Evolutionary conservation across 2,329 filamentous ascomycete species (phyloP).

Genomic region (Ophiocordyceps australis): DNA sequence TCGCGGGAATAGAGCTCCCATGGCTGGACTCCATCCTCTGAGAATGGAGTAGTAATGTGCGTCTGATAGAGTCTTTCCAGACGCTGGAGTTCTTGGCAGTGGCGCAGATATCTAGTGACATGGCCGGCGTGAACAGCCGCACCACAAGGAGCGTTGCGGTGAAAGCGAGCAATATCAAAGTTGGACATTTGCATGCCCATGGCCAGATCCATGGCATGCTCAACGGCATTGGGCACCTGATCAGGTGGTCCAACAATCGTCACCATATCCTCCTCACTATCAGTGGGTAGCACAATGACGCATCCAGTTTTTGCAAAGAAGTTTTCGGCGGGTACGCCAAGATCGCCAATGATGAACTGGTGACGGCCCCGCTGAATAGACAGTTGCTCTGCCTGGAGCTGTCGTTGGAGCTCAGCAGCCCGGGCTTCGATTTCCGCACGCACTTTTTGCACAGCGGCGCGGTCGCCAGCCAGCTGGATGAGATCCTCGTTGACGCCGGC

Average conservation of each 20-base stretch:
- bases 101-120: constrained; percentile 71
- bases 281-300: constrained; percentile 61
- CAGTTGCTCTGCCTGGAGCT: constrained; percentile 61
- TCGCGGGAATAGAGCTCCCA: constrained; percentile 86
- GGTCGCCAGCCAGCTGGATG: constrained; percentile 77
- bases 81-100: constrained; percentile 64
- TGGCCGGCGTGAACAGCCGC: constrained; percentile 66
- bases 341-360: constrained; percentile 84
- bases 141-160: constrained; percentile 54
- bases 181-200: constrained; percentile 72
- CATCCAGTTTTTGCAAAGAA: constrained; percentile 88
- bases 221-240: constrained; percentile 54
- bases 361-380: constrained; percentile 75
- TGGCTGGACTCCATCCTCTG: constrained; percentile 48
- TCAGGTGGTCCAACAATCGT: constrained; percentile 69
- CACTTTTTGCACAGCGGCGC: constrained; percentile 60
- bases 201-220: constrained; percentile 76
- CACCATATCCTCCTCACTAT: constrained; percentile 65
- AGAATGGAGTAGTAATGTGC: constrained; percentile 69
- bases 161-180: constrained; percentile 66
- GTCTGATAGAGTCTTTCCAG: constrained; percentile 66
- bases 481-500: constrained; percentile 50
- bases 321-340: constrained; percentile 61
- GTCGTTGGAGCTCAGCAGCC: constrained; percentile 55
- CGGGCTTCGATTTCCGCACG: constrained; percentile 66